A percentile compares a stretch with the other conserved stretches of the same genome.
These are phyloP conservation scores for Agaricus blazei DNA, from an alignment of 768 basidiomycete genomes.

Conservation along the genomic window DNA sequence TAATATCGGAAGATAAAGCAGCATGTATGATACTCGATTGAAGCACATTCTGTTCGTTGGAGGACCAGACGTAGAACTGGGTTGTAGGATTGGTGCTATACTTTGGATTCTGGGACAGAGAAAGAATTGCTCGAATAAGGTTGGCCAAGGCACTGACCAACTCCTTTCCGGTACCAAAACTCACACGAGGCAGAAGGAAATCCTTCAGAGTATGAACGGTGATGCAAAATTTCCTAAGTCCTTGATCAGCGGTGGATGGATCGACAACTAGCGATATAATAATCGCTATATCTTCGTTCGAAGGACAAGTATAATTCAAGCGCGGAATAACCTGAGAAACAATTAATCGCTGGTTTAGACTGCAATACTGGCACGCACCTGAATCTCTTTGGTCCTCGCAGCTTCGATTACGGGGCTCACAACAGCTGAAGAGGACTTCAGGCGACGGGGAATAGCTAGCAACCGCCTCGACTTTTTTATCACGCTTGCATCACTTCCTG, in stretches of 20 bases:
- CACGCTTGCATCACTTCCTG: conserved; percentile 27
- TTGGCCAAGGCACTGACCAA: conserved; percentile 32
- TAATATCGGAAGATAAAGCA: conserved; percentile 29
- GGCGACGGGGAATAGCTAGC: conserved; percentile 16
- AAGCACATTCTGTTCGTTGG: conserved; percentile 31
- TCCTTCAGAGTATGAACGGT: conserved; percentile 23
- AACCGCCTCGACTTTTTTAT: conserved; percentile 35
- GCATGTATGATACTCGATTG: conserved; percentile 37
- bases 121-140: conserved; percentile 30
- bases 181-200: conserved; percentile 19
- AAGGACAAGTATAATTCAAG: conserved; percentile 41
- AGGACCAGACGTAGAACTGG: conserved; percentile 47
- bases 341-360: neutral
- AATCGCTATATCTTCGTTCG: conserved; percentile 38
- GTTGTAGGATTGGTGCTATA: conserved; percentile 21
- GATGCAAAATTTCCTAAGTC: conserved; percentile 32
- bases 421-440: conserved; percentile 6
- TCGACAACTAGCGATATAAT: conserved; percentile 39
- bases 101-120: conserved; percentile 13
- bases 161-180: conserved; percentile 16
- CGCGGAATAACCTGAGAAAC: conserved; percentile 30
- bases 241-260: conserved; percentile 26
- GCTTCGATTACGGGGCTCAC: conserved; percentile 36
- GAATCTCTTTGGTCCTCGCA: conserved; percentile 24
- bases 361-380: conserved; percentile 20